A percentile compares a stretch with the other conserved stretches of the same genome.
Evolutionary conservation across 2,329 filamentous ascomycete genomes (phyloP).

Genomic region (Mollisia scopiformis): DNA sequence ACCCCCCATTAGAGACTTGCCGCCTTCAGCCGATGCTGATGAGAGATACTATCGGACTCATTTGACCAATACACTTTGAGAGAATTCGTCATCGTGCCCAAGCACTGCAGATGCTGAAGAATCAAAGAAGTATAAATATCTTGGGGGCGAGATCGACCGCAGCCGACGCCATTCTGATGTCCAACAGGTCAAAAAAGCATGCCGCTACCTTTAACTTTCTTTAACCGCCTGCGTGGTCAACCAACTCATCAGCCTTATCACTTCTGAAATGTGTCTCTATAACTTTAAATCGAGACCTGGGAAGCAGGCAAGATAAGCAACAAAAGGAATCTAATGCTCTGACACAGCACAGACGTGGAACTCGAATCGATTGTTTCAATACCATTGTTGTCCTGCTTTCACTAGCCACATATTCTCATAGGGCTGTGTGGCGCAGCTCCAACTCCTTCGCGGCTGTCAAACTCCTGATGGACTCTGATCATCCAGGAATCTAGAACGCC

Average conservation of each 20-base stretch:
- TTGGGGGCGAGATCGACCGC: not conserved
- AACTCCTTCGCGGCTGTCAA: not conserved
- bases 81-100: not conserved
- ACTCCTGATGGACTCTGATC: not conserved
- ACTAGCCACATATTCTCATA: not conserved
- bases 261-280: not conserved
- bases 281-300: not conserved
- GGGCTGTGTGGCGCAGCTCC: constrained; percentile 15
- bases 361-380: not conserved
- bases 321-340: not conserved
- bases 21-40: not conserved
- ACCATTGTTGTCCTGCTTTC: not conserved
- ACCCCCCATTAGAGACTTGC: no score
- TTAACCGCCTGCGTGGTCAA: not conserved
- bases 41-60: not conserved
- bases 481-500: not conserved
- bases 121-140: not conserved
- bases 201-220: not conserved
- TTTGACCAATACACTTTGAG: not conserved
- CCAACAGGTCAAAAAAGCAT: not conserved
- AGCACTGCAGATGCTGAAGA: not conserved
- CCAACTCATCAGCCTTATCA: not conserved
- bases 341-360: not conserved
- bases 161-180: not conserved
- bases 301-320: not conserved